Evolutionary conservation across 2,329 filamentous ascomycete species (phyloP), one percentile per base, ranked within the genome.

Genomic region (Alternaria conjuncta): DNA sequence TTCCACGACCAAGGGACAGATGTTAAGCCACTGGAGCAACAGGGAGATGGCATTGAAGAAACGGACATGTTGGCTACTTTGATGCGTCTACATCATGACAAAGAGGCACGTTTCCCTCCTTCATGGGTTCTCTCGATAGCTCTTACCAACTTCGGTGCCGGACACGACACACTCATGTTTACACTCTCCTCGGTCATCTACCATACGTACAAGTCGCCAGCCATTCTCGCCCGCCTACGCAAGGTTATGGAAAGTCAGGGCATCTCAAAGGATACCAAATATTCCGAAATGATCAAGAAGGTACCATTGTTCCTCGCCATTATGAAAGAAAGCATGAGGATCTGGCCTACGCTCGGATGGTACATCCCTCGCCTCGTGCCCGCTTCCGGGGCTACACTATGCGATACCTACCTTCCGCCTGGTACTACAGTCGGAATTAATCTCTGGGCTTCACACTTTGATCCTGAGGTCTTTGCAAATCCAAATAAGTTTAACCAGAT

Each of bases 231-330:
- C 36, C 36, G 36, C 9, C 0, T 41, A 41, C n/a, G 36, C 4
- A 41, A 41, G 6, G 15, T 6, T 0, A 41, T 41, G n/a, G n/a
- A 41, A 3, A 41, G 36, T 4, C 36, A 41, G n/a, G 36, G 36
- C 0, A 6, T 41, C n/a, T 0, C 36, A 41, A 11, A 41, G n/a
- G 0, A 41, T 11, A 41, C 36, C 36, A 18, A 18, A 1, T 41
- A 41, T 3, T 18, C 36, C 3, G 36, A 18, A 3, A 41, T 41
- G 4, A 41, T 41, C 0, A 8, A 41, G n/a, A 41, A 41, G n/a
- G 36, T 41, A 41, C 36, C 36, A 0, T 0, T 41, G 5, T 18
- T 41, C 15, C 36, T 41, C 0, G 36, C 36, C n/a, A 0, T 41
- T 0, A 11, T 41, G 36, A 41, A 41, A 41, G 36, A 41, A 11